Conservation (phyloP, 2,329 filamentous ascomycete species). For the Penicillium oxalicum region DNA sequence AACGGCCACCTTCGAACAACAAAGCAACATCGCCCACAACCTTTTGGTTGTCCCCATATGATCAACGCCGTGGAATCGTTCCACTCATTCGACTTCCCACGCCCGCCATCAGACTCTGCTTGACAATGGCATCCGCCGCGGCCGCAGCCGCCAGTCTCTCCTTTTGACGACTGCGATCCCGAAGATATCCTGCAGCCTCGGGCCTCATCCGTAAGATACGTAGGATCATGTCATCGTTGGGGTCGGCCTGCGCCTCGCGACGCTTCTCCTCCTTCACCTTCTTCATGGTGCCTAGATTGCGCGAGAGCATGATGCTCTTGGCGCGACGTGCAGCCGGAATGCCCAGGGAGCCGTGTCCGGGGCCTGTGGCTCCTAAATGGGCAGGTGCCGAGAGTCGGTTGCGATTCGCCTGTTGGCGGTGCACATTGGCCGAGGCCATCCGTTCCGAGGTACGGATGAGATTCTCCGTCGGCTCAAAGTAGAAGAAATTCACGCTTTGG, state of each 20-base stretch:
- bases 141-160: conserved; percentile 85
- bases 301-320: conserved; percentile 81
- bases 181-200: conserved; percentile 79
- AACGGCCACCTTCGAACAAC: not conserved
- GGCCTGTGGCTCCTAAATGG: conserved; percentile 36
- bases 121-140: conserved; percentile 88
- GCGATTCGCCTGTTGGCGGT: conserved; percentile 62
- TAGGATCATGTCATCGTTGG: conserved; percentile 96
- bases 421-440: conserved; percentile 82
- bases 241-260: conserved; percentile 90
- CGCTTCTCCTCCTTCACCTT: conserved; percentile 94
- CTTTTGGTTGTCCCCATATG: too few species aligned
- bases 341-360: conserved; percentile 47
- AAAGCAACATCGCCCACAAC: not conserved
- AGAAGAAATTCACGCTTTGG: conserved; percentile 95
- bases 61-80: conserved; percentile 31
- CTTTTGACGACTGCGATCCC: conserved; percentile 86
- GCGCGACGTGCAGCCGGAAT: conserved; percentile 46
- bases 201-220: conserved; percentile 91
- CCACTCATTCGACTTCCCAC: conserved; percentile 50
- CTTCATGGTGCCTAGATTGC: conserved; percentile 93
- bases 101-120: conserved; percentile 71
- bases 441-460: conserved; percentile 92
- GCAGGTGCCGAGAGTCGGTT: conserved; percentile 67
- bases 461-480: conserved; percentile 86